Evolutionary conservation across 2,329 filamentous ascomycete genomes (phyloP), one percentile per base, ranked within the genome.

Genomic region (Xylariaceae sp.): DNA sequence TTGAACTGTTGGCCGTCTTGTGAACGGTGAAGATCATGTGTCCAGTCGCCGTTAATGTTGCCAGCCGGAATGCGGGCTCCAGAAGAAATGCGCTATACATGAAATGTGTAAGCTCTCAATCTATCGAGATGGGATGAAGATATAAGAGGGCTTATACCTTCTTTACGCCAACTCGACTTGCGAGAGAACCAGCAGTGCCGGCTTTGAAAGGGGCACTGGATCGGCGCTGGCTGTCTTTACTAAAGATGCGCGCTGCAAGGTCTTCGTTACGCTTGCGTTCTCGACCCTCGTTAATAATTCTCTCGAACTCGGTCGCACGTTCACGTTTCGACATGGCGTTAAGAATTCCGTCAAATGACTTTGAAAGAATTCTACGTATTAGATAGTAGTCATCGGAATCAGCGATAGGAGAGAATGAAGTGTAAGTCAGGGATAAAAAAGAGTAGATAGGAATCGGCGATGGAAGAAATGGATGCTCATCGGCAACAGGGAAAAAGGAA

Each of bases 201-300:
- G 73, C 69, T 65, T 76, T 82, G 52, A 75, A 67, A 6, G 81
- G 80, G 32, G 85, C 80, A 66, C 81, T 87, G 46, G 81, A 72
- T 27, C 79, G 73, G 61, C 86, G 83, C 53, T 80, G 74, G 48
- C 72, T 73, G 67, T 82, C 82, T 59, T 73, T 77, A 62, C 82
- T 82, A 62, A 92, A 86, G 67, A 92, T 90, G 67, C 82, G 79
- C 64, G 88, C 80, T 26, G 89, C 89, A n/a, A 91, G 81, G 3
- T 76, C 79, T 67, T 89, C 83, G 63, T 88, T 86, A 74, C 85
- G 86, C 74, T 88, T 88, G 69, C 85, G 83, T 70, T 88, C 81
- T 57, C 88, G 86, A 57, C 79, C 83, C 84, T 62, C 13, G 36
- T 16, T 45, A 48, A 60, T 55, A 21, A 60, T 60, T 48, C 52